Conservation (phyloP, 2,329 filamentous ascomycete species). For the Tolypocladium nubicola region DNA sequence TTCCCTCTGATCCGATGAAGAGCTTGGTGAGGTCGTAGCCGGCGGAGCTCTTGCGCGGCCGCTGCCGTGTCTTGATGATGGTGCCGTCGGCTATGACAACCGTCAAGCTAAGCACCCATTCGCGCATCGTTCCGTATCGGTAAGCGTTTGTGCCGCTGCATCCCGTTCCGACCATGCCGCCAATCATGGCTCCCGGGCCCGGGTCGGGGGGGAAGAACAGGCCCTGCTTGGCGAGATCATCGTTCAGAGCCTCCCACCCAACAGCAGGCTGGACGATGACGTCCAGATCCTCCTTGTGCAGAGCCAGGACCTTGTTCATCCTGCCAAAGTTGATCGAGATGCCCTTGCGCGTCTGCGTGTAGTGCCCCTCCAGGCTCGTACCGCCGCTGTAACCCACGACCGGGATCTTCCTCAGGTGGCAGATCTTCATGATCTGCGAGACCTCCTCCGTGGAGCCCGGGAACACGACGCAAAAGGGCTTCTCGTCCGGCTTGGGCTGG, state of each 20-base stretch:
- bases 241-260: constrained; percentile 80
- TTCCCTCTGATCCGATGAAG: constrained; percentile 87
- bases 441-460: constrained; percentile 74
- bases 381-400: constrained; percentile 83
- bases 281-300: constrained; percentile 71
- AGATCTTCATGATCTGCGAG: constrained; percentile 78
- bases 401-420: constrained; percentile 69
- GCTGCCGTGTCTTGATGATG: constrained; percentile 77
- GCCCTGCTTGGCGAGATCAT: constrained; percentile 58
- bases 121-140: constrained; percentile 87
- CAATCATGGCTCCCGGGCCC: constrained; percentile 85
- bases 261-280: constrained; percentile 72
- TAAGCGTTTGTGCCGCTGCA: constrained; percentile 80
- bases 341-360: constrained; percentile 70
- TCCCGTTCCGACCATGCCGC: constrained; percentile 72
- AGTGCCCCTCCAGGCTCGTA: constrained; percentile 84
- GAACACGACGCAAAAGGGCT: constrained; percentile 63
- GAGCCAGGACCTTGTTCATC: constrained; percentile 69
- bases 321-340: constrained; percentile 77
- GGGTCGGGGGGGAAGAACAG: constrained; percentile 91
- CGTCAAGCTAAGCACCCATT: constrained; percentile 82
- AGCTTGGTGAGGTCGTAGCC: constrained; percentile 86
- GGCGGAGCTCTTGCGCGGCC: constrained; percentile 80
- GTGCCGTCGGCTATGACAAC: constrained; percentile 87
- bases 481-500: constrained; percentile 33